Evolutionary conservation across 495 filamentous ascomycete genomes (phyloP).

Genomic region (Penicillium nucicola): DNA sequence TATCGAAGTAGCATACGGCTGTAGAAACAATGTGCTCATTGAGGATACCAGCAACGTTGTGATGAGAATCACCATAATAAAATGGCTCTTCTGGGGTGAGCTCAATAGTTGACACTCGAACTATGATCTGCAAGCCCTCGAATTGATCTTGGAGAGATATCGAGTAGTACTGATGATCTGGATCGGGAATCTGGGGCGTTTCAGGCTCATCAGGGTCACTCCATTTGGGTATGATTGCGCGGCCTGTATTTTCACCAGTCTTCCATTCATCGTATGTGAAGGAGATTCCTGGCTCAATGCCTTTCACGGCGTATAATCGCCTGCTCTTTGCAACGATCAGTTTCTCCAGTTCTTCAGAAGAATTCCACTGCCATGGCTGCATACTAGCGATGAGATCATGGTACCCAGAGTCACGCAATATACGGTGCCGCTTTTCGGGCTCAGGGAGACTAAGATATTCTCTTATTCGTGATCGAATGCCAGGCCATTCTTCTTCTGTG

Average conservation of each 20-base stretch:
- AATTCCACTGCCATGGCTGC: conserved; percentile 1
- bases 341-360: conserved; percentile 5
- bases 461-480: neutral
- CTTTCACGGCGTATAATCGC: conserved; percentile 2
- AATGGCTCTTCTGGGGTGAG: conserved; percentile 7
- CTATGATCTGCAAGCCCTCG: conserved; percentile 7
- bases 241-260: conserved; percentile 3
- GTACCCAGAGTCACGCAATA: neutral
- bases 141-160: conserved; percentile 9
- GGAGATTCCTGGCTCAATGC: conserved; percentile 7
- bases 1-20: conserved; percentile 5
- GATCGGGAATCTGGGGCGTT: conserved; percentile 1
- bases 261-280: conserved; percentile 13
- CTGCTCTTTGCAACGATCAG: neutral
- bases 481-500: conserved; percentile 5
- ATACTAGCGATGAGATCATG: neutral
- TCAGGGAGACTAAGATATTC: conserved; percentile 6
- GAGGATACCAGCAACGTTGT: conserved; percentile 4
- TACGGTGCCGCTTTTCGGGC: conserved; percentile 3
- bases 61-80: conserved; percentile 5
- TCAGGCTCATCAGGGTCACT: neutral
- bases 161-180: neutral
- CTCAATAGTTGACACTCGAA: conserved; percentile 7
- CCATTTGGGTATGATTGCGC: conserved; percentile 3
- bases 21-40: conserved; percentile 11